Evolutionary conservation across 371 early-diverging fungal genomes (phyloP).

Genomic region (Aphelidium insulamus): DNA sequence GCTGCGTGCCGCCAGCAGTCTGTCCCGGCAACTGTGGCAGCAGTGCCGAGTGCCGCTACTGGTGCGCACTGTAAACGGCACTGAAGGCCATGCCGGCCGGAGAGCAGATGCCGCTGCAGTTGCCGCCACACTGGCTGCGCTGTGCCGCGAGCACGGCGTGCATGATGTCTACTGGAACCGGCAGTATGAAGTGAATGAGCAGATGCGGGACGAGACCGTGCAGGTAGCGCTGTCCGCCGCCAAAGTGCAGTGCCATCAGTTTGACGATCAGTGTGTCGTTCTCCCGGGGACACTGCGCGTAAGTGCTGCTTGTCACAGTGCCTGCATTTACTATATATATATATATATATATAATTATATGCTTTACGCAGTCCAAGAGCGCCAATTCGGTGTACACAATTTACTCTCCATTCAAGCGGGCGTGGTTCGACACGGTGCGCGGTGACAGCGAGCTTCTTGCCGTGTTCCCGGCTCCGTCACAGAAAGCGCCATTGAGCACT

Average conservation of each 20-base stretch:
- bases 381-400: constrained; percentile 6
- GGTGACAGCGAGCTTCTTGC: background rate
- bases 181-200: constrained; percentile 23
- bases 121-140: constrained; percentile 5
- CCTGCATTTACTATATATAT: too few relatives aligned
- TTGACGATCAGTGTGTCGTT: constrained; percentile 28
- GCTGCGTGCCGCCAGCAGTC: constrained; percentile 14
- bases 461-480: background rate
- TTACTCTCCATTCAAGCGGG: background rate
- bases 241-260: constrained; percentile 9
- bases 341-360: constrained; percentile 11
- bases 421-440: background rate
- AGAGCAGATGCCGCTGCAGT: constrained; percentile 10
- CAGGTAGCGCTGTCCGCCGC: constrained; percentile 8
- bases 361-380: constrained; percentile 14
- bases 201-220: constrained; percentile 8
- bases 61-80: too few relatives aligned
- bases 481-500: background rate
- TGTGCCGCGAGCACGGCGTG: constrained; percentile 5
- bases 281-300: constrained; percentile 17
- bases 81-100: constrained; percentile 27
- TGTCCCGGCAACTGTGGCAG: constrained; percentile 11
- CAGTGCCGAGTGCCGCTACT: too few relatives aligned
- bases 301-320: too few relatives aligned
- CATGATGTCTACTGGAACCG: constrained; percentile 12